Base-by-base conservation (phyloP, 2,329 filamentous ascomycete species). In the Nakataea oryzae region DNA sequence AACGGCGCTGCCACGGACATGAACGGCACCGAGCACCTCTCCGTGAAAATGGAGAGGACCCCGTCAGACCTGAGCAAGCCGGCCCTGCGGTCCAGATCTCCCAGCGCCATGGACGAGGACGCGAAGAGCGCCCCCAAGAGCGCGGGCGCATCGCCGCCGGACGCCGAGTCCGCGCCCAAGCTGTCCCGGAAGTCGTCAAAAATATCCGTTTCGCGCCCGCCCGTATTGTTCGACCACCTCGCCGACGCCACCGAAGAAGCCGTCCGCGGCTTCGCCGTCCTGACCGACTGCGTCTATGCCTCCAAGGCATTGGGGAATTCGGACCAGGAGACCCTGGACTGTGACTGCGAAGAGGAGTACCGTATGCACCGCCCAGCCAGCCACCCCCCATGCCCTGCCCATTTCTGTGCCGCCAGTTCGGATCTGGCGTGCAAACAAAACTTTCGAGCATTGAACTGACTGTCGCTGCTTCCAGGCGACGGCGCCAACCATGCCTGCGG, bases 261-360 rank as follows among this genome's bases (percentile, higher is more conserved):
- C 4, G 87, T 84, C 67, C 78, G 81, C 29, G 85, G 85, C 17
- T 99, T 99, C 69, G 85, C 91, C 67, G 80, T 93, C 60, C 92
- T 99, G 66, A 79, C 87, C 61, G 85, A 91, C 68, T 97, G 93
- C 74, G 88, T 90, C 41, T 99, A 99, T 75, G 91, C 90, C 61
- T 91, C 92, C 67, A 97, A 96, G 74, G 86, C 90, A 67, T 86
- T 97, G 77, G 95, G 95, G 61, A 89, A 88, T 66, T 96, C 95
- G 29, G 93, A 97, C 70, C 90, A 93, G 76, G 93, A 89, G 75
- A 79, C 90, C 64, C 81, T 97, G 74, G 95, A 97, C 75, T 99
- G 95, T 76, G 95, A 99, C 73, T 99, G 95, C 76, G 81, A 84
- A 67, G 91, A 96, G 76, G 91, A 97, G 78, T 97, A 90, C 90